Evolutionary conservation across 2,329 filamentous ascomycete species (phyloP).

Genomic region (Emmonsiellopsis sp.): DNA sequence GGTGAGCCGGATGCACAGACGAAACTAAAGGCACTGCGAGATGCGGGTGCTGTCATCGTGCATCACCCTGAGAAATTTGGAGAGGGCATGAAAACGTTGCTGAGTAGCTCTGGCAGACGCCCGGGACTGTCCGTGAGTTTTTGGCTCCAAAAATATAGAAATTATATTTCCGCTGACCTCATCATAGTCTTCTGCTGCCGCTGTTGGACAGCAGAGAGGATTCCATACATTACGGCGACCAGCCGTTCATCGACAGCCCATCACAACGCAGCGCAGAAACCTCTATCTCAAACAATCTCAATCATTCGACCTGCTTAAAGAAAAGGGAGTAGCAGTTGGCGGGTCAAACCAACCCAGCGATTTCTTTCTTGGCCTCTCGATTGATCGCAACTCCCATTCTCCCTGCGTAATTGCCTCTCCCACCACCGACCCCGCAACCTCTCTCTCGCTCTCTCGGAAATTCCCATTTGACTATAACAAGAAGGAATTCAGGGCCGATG

Average conservation of each 20-base stretch:
- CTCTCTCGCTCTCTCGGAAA: slow-evolving; percentile 36
- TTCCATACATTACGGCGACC: slow-evolving; percentile 38
- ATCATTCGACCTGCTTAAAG: slow-evolving; percentile 47
- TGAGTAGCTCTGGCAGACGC: slow-evolving; percentile 34
- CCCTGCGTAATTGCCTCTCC: slow-evolving; percentile 57
- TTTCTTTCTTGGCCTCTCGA: slow-evolving; percentile 51
- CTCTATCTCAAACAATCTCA: slow-evolving; percentile 48
- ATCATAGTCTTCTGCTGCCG: slow-evolving; percentile 15
- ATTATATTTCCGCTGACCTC: slow-evolving; percentile 2
- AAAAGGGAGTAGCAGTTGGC: slow-evolving; percentile 38
- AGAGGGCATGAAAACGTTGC: slow-evolving; percentile 52
- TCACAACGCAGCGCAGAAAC: slow-evolving; percentile 34
- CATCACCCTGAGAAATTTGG: slow-evolving; percentile 71
- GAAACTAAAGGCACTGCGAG: slow-evolving; percentile 59
- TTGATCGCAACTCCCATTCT: slow-evolving; percentile 53
- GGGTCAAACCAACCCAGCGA: slow-evolving; percentile 28
- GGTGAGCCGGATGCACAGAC: slow-evolving; percentile 54
- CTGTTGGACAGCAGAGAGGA: slow-evolving; percentile 36
- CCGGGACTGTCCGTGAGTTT: slow-evolving; percentile 15
- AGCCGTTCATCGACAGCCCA: background rate
- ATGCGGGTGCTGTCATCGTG: slow-evolving; percentile 59
- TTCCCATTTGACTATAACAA: slow-evolving; percentile 55
- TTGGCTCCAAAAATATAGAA: background rate
- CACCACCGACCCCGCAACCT: slow-evolving; percentile 33
- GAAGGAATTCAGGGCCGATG: slow-evolving; percentile 37